Conservation (phyloP, 768 basidiomycete species). For the Russula sp. region DNA sequence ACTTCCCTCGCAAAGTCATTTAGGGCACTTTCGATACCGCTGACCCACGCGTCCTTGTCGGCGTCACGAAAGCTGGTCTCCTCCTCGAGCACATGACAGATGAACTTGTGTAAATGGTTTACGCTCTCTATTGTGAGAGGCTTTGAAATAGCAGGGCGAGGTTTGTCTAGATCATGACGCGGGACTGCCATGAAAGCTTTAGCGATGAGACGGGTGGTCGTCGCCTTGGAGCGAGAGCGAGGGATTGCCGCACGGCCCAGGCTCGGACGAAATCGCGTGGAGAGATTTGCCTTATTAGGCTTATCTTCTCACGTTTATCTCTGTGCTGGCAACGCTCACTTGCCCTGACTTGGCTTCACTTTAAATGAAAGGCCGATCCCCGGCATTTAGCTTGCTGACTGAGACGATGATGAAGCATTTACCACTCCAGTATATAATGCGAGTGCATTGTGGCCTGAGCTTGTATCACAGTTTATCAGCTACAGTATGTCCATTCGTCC, state of each 20-base stretch:
- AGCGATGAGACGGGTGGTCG: background rate
- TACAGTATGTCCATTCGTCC: conserved; percentile 37
- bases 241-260: conserved; percentile 6
- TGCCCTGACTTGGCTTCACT: background rate
- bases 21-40: conserved; percentile 20
- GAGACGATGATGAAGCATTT: conserved; percentile 7
- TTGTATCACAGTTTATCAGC: background rate
- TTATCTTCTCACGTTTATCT: conserved; percentile 17
- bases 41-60: conserved; percentile 21
- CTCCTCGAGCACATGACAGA: conserved; percentile 21
- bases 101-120: conserved; percentile 18
- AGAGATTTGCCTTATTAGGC: background rate
- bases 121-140: conserved; percentile 21
- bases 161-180: conserved; percentile 5
- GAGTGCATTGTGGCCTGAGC: too few relatives aligned
- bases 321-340: background rate
- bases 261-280: background rate
- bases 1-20: conserved; percentile 19
- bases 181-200: conserved; percentile 17
- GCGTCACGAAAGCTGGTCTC: conserved; percentile 21
- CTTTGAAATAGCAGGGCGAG: conserved; percentile 4
- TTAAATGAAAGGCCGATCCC: background rate
- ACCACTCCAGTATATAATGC: background rate
- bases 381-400: conserved; percentile 6
- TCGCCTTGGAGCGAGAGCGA: background rate